These are phyloP conservation scores for Naegleria lovaniensis DNA, from an alignment of 208 protist species.

Conservation along the genomic window DNA sequence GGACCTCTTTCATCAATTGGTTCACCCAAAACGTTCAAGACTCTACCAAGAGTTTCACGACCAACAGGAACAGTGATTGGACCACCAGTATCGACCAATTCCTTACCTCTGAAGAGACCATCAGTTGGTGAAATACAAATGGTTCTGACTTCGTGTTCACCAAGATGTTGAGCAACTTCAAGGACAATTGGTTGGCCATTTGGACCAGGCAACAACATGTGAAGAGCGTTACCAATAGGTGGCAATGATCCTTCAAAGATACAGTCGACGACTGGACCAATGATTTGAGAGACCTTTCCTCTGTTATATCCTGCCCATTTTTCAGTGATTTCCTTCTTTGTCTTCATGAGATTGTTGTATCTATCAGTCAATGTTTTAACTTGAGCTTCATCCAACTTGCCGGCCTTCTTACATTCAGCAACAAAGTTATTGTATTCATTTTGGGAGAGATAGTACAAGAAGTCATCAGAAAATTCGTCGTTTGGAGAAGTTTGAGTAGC, in stretches of 20 bases:
- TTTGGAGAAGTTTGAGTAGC: background rate
- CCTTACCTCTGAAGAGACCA: constrained; percentile 85
- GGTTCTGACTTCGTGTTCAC: constrained; percentile 89
- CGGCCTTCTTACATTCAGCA: background rate
- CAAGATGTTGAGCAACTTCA: constrained; percentile 92
- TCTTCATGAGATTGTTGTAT: constrained; percentile 5
- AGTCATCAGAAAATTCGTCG: background rate
- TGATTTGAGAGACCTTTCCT: constrained; percentile 66
- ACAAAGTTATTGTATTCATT: background rate
- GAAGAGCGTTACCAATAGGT: constrained; percentile 88
- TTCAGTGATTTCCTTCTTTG: background rate
- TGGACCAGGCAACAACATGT: constrained; percentile 72
- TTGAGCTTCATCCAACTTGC: background rate
- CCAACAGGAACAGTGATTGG: constrained; percentile 94
- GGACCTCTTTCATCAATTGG: constrained; percentile 94
- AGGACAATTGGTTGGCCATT: constrained; percentile 80
- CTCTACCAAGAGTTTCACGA: constrained; percentile 85
- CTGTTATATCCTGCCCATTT: constrained; percentile 18
- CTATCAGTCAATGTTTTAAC: background rate
- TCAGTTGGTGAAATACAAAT: constrained; percentile 98
- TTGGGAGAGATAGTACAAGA: background rate
- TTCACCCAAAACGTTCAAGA: constrained; percentile 98
- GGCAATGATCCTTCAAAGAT: constrained; percentile 89
- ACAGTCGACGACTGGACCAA: constrained; percentile 96
- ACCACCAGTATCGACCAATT: constrained; percentile 81